phyloP scores from a whole-genome alignment of 306 rosid species.

The Gastrolobium villosum region DNA sequence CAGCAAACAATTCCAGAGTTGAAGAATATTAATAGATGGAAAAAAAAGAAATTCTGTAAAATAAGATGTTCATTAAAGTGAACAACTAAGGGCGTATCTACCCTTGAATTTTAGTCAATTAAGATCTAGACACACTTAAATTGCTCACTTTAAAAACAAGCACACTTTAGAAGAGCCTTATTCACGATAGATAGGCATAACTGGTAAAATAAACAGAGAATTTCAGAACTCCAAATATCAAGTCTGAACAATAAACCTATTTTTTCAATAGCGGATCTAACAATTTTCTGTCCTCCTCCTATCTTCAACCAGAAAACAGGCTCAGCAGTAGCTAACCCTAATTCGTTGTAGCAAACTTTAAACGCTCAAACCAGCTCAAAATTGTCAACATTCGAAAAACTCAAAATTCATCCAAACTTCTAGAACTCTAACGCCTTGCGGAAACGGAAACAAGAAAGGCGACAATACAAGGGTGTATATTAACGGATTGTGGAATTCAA shows the following conservation, averaged over 20 bases:
- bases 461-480: not conserved
- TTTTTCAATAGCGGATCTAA: constrained; percentile 45
- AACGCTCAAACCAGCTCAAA: constrained; percentile 33
- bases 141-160: too few relatives aligned
- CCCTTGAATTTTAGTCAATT: too few relatives aligned
- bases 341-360: not conserved
- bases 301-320: not conserved
- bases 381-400: constrained; percentile 3
- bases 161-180: too few relatives aligned
- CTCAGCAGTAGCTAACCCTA: constrained; percentile 48
- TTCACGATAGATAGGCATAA: not conserved
- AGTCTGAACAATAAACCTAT: constrained; percentile 12
- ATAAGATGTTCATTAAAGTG: too few relatives aligned
- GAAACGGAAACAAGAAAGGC: not conserved
- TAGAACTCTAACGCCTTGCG: constrained; percentile 27
- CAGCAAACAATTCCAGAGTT: not conserved
- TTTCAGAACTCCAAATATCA: not conserved
- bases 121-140: too few relatives aligned
- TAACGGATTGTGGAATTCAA: not conserved
- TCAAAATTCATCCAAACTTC: constrained; percentile 30
- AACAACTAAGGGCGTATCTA: too few relatives aligned
- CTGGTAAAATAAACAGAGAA: constrained; percentile 1
- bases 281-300: not conserved
- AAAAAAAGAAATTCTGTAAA: too few relatives aligned
- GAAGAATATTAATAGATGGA: not conserved